Conservation (phyloP, 345 rosid genomes). For the Geranium rotundifolium region DNA sequence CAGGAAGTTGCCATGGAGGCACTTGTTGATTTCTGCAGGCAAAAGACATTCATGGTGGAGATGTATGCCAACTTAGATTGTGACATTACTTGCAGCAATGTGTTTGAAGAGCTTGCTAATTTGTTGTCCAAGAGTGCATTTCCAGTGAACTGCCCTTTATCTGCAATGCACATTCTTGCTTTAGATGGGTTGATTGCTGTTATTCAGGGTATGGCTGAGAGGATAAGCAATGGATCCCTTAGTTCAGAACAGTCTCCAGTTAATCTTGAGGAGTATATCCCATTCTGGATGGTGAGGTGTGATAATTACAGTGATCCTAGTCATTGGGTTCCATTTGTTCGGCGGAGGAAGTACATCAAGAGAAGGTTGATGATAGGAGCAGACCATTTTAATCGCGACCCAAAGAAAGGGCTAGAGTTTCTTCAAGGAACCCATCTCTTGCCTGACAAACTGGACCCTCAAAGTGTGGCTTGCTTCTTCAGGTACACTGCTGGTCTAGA, state of each 20-base stretch:
- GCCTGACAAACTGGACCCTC: constrained; percentile 98
- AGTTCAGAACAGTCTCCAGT: constrained; percentile 65
- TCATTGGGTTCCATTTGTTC: constrained; percentile 91
- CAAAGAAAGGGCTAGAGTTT: constrained; percentile 94
- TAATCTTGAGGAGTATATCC: constrained; percentile 75
- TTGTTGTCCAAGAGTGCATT: constrained; percentile 94
- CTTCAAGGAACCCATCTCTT: constrained; percentile 98
- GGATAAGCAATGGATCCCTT: constrained; percentile 62
- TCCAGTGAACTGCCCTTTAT: constrained; percentile 93
- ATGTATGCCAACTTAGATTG: constrained; percentile 98
- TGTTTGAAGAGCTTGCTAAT: constrained; percentile 94
- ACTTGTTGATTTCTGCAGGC: constrained; percentile 96
- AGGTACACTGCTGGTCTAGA: constrained; percentile 94
- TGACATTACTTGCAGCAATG: constrained; percentile 95
- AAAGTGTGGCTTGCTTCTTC: constrained; percentile 98
- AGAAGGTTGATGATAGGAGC: constrained; percentile 99
- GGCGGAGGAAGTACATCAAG: constrained; percentile 83
- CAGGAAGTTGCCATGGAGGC: constrained; percentile 99
- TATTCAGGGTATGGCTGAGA: constrained; percentile 98
- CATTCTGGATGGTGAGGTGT: constrained; percentile 98
- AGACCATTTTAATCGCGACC: constrained; percentile 98
- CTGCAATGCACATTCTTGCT: constrained; percentile 96
- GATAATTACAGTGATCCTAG: constrained; percentile 67
- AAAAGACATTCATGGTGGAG: constrained; percentile 97
- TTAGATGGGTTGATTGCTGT: constrained; percentile 92